Base-by-base conservation (phyloP, 192 early-diverging fungal species). In the Spizellomyces punctatus region DNA sequence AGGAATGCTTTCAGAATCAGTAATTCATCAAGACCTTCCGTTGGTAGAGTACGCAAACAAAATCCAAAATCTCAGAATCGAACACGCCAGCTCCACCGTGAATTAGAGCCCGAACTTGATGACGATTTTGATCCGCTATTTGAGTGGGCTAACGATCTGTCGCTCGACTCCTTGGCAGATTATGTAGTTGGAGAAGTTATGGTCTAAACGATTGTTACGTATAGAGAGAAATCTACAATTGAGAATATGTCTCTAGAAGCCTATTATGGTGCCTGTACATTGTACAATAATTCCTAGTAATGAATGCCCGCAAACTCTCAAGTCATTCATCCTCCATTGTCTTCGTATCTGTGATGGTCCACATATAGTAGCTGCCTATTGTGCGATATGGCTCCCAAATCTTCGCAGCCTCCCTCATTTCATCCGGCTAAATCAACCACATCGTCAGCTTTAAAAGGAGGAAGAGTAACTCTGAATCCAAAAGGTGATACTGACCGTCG, bases 291-390 rank as follows among this genome's bases (percentile, higher is more conserved):
- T 54, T 3, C 52, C 52, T 19, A 0, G 52, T 19, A 61, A 10
- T 6, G 17, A 41, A 16, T 41, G 59, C 59, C 5, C 16, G 59
- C 59, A 19, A 45, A 10, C 48, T 58, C 19, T 56, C 66, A n/a
- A n/a, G 16, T 75, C 61, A 47, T 48, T 42, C 17, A 41, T 74
- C 64, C 44, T 47, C 64, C 12, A 74, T 46, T 22, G 72, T 74
- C 52, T 75, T 76, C 8, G 49, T 62, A 52, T 76, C 74, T 44
- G 44, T 6, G 41, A 67, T 5, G 12, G 17, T 8, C 90, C 90
- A 91, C 88, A 91, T 91, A 64, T 87, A 89, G 81, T 85, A 90
- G 4, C 81, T 78, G 0, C 81, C 90, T 0, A 90, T 71, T 3
- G 82, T 87, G 56, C 88, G 76, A 65, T 87, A 92, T 0, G 90